phyloP scores from a whole-genome alignment of 352 stramenopile genomes.

The Phytopythium oedochilum region DNA sequence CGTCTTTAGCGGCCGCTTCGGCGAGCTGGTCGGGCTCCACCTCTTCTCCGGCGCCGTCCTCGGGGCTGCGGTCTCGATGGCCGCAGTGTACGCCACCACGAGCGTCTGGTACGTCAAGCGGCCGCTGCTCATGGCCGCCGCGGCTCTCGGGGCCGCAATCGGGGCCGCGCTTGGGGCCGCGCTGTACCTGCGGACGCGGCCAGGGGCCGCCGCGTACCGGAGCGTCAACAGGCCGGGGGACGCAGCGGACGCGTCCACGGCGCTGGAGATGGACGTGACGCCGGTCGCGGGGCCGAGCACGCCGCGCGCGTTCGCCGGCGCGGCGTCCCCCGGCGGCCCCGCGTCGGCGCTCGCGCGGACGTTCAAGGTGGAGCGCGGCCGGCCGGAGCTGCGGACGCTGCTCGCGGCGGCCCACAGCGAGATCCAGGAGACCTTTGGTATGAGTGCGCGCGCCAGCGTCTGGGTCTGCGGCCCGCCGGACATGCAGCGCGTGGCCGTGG shows the following conservation, averaged over 20 bases:
- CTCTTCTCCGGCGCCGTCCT: slow-evolving; percentile 29
- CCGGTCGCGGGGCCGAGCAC: slow-evolving; percentile 29
- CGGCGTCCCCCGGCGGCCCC: slow-evolving; percentile 18
- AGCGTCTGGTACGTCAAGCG: slow-evolving; percentile 36
- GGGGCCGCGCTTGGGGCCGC: slow-evolving; percentile 21
- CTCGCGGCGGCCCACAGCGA: slow-evolving; percentile 33
- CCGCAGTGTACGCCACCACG: slow-evolving; percentile 21
- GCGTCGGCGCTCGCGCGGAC: slow-evolving; percentile 22
- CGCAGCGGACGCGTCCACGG: slow-evolving; percentile 22
- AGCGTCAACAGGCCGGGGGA: slow-evolving; percentile 9
- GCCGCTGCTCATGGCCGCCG: slow-evolving; percentile 22
- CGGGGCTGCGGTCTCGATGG: slow-evolving; percentile 25
- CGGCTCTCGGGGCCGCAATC: slow-evolving; percentile 18
- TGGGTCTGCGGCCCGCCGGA: slow-evolving; percentile 39
- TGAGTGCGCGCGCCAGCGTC: slow-evolving; percentile 30
- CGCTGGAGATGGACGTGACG: slow-evolving; percentile 22
- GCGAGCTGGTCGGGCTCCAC: slow-evolving; percentile 20
- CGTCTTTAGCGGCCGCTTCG: slow-evolving; percentile 25
- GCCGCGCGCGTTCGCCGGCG: slow-evolving; percentile 23
- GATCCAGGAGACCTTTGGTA: slow-evolving; percentile 45
- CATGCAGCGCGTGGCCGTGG: slow-evolving; percentile 28
- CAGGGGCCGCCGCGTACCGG: background rate
- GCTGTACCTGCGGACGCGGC: slow-evolving; percentile 9
- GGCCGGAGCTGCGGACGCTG: slow-evolving; percentile 28
- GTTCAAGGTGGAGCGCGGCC: slow-evolving; percentile 34